A percentile compares a stretch with the other conserved stretches of the same genome.
These are phyloP conservation scores for Claviceps pusilla DNA, from an alignment of 2,329 filamentous ascomycete genomes.

Conservation along the genomic window DNA sequence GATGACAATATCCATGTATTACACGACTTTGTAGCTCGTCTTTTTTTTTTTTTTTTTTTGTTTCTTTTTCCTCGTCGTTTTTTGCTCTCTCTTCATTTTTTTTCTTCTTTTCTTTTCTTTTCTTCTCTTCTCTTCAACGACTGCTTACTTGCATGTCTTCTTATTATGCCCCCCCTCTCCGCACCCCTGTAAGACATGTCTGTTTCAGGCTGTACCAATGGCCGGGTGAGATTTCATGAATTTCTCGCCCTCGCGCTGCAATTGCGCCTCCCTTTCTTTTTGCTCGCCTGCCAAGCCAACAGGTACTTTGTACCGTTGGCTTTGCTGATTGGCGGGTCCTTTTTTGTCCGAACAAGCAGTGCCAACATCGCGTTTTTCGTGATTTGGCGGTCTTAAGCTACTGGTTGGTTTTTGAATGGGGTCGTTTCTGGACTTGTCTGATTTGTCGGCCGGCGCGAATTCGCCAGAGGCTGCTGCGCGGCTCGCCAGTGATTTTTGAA, in stretches of 20 bases:
- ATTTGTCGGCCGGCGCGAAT: background rate
- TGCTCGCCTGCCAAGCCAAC: slow-evolving; percentile 17
- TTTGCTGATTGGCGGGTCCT: background rate
- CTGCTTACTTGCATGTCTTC: background rate
- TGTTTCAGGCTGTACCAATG: slow-evolving; percentile 2
- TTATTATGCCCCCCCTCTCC: no score
- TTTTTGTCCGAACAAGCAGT: background rate
- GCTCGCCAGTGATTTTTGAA: slow-evolving; percentile 27
- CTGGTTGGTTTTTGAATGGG: background rate
- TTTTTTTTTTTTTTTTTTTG: background rate
- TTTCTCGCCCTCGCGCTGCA: slow-evolving; percentile 15
- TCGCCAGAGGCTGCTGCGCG: slow-evolving; percentile 11
- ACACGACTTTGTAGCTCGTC: background rate
- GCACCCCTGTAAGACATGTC: background rate
- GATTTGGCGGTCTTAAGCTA: background rate
- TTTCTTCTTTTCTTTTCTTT: background rate
- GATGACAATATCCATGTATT: background rate
- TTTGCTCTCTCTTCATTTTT: background rate
- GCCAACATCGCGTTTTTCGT: background rate
- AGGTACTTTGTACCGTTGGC: slow-evolving; percentile 3
- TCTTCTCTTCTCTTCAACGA: no score
- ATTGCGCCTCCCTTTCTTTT: slow-evolving; percentile 25
- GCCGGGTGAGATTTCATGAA: slow-evolving; percentile 17
- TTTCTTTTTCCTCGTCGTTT: background rate
- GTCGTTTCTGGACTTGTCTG: background rate